A percentile compares a stretch with the other conserved stretches of the same genome.
Conservation (phyloP, 2,329 filamentous ascomycete genomes). For the Colletotrichum falcatum region DNA sequence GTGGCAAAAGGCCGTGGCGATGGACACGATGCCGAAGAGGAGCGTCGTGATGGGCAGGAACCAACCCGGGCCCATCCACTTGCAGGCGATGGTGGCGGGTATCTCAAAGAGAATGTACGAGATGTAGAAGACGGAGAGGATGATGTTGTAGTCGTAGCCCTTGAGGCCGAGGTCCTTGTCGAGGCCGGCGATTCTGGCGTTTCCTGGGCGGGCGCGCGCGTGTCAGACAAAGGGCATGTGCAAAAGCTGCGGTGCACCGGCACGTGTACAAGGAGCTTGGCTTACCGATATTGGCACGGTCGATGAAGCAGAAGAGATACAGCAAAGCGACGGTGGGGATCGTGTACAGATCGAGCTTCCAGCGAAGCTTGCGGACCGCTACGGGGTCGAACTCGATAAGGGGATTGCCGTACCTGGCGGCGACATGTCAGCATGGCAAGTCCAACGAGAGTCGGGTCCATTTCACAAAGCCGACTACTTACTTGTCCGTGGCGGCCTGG, state of each 20-base stretch:
- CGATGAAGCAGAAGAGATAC: constrained; percentile 81
- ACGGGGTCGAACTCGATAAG: constrained; percentile 66
- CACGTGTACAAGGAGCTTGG: background rate
- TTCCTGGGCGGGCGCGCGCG: constrained; percentile 59
- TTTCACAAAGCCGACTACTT: constrained; percentile 38
- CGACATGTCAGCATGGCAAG: background rate
- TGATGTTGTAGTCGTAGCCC: constrained; percentile 75
- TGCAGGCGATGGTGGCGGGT: constrained; percentile 75
- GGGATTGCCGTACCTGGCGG: constrained; percentile 59
- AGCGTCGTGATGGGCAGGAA: constrained; percentile 74
- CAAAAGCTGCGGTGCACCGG: background rate
- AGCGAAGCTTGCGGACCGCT: constrained; percentile 68
- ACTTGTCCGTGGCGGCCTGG: constrained; percentile 61
- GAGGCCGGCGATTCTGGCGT: constrained; percentile 74
- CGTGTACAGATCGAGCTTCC: constrained; percentile 74
- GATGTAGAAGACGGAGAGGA: constrained; percentile 78
- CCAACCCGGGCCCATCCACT: constrained; percentile 78
- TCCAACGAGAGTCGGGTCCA: fast-evolving
- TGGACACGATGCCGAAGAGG: constrained; percentile 71
- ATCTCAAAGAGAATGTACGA: constrained; percentile 81
- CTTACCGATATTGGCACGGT: constrained; percentile 78
- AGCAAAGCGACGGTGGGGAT: constrained; percentile 74
- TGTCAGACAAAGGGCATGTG: background rate
- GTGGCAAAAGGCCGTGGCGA: constrained; percentile 75
- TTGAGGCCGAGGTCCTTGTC: constrained; percentile 69